Conservation (phyloP, 225 moss, liverwort and hornwort genomes). For the Rhytidiadelphus loreus region DNA sequence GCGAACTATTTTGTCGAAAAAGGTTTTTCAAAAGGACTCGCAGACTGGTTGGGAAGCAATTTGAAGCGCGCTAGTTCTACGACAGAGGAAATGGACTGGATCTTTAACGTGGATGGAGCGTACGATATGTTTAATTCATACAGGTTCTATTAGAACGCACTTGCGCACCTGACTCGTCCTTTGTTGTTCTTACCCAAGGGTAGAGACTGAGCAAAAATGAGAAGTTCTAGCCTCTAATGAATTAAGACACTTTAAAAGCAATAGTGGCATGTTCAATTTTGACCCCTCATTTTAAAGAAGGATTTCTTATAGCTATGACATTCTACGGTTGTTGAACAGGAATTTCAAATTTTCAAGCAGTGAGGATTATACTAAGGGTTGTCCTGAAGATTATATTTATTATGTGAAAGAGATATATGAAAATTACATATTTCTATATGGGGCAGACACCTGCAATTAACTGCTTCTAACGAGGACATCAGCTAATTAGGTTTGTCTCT, state of each 20-base stretch:
- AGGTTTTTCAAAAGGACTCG: conserved; percentile 71
- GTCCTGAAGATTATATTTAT: neutral
- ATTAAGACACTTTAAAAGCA: neutral
- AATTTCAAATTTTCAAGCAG: neutral
- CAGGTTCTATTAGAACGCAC: conserved; percentile 13
- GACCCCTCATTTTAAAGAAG: neutral
- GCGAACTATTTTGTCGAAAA: conserved; percentile 46
- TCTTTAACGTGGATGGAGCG: conserved; percentile 71
- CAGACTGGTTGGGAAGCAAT: conserved; percentile 96
- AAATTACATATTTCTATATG: neutral
- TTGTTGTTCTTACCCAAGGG: neutral
- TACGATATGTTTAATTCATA: conserved; percentile 86
- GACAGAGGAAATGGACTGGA: conserved; percentile 80
- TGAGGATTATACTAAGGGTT: neutral
- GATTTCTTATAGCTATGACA: neutral
- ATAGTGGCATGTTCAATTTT: neutral
- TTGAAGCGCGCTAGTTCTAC: conserved; percentile 46
- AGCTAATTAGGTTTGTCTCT: neutral
- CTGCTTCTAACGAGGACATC: neutral
- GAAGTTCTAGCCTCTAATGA: neutral
- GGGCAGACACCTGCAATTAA: neutral
- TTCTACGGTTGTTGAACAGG: neutral
- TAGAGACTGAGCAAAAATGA: neutral
- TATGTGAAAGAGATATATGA: neutral
- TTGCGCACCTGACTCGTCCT: neutral